Percentiles rank a stretch among this genome's conserved stretches.
Conservation (phyloP, 805 yeast genomes). For the Saccharomycopsis capsularis region DNA sequence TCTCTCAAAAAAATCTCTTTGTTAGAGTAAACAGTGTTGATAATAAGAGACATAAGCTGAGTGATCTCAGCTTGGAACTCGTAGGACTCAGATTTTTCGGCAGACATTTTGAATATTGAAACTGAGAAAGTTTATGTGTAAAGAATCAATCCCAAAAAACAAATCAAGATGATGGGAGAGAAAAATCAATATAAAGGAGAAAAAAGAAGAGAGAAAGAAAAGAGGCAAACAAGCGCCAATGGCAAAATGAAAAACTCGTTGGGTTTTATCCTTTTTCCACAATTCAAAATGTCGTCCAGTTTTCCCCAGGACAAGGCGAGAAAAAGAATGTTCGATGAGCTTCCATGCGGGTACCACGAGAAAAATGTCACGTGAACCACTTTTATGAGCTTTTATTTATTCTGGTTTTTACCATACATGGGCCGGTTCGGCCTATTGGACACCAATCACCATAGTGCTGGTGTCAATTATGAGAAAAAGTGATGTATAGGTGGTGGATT, state of each 20-base stretch:
- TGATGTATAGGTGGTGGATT: too few relatives aligned
- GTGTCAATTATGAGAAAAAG: too few relatives aligned
- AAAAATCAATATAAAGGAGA: neutral
- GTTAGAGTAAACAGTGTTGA: constrained; percentile 99
- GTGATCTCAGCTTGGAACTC: constrained; percentile 99
- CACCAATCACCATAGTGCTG: too few relatives aligned
- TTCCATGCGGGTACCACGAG: constrained; percentile 16
- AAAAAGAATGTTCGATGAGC: constrained; percentile 14
- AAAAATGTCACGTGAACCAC: too few relatives aligned
- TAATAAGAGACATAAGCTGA: constrained; percentile 99
- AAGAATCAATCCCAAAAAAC: too few relatives aligned
- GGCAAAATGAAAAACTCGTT: neutral
- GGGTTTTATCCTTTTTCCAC: constrained; percentile 4
- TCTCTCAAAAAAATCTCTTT: constrained; percentile 99
- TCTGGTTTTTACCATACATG: too few relatives aligned
- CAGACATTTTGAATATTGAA: constrained; percentile 39
- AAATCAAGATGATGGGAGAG: neutral
- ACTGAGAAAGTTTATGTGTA: too few relatives aligned
- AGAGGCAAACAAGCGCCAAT: neutral
- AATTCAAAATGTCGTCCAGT: neutral
- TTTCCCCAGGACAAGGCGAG: neutral
- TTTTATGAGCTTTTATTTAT: too few relatives aligned
- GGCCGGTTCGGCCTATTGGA: too few relatives aligned
- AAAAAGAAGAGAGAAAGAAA: neutral
- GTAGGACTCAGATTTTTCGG: constrained; percentile 66